Evolutionary conservation across 192 early-diverging fungal species (phyloP), one percentile per base, ranked within the genome.

Genomic region (Funneliformis mosseae): DNA sequence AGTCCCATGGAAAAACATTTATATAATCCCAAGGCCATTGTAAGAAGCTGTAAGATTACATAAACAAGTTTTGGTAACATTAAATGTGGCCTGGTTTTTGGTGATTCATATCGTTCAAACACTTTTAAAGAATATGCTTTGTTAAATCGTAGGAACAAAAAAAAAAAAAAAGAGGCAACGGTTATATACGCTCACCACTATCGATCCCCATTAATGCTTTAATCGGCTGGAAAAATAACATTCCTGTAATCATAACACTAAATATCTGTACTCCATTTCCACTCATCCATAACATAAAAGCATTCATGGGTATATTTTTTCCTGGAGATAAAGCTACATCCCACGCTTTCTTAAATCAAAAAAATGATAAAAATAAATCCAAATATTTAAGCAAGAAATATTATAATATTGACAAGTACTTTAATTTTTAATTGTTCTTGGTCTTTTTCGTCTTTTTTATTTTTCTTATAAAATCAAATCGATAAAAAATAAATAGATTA

Each of bases 271-370:
- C 94, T 69, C 90, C 83, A 83, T 95, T 99, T 74, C 98, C 98
- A 28, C 93, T 95, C 98, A 99, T 99, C 88, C 95, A 99, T 38
- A 98, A 90, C 98, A 99, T 99, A 82, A 99, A 93, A 25, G 88
- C 95, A 67, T 98, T 95, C 97, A 99, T 98, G 1, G 98, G 98
- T 28, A 98, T 91, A 43, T 92, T 92, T 83, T 98, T 98, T 67
- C 92, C 95, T 7, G 95, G 95, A 2, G 87, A 92, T 60, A 97
- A 85, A 7, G 97, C 97, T 38, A 93, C 91, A 81, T 99, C 98
- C 96, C 96, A 99, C 46, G 97, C 97, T 93, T 97, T 98, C 92
- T 98, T 77, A 63, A 21, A 41, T 60, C 2, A 67, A 70, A 59
- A 39, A 48, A 55, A 27, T 2, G n/a, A 46, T 8, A 5, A 18